phyloP scores from a whole-genome alignment of 2,329 filamentous ascomycete genomes.

The Epichloe uncinata region DNA sequence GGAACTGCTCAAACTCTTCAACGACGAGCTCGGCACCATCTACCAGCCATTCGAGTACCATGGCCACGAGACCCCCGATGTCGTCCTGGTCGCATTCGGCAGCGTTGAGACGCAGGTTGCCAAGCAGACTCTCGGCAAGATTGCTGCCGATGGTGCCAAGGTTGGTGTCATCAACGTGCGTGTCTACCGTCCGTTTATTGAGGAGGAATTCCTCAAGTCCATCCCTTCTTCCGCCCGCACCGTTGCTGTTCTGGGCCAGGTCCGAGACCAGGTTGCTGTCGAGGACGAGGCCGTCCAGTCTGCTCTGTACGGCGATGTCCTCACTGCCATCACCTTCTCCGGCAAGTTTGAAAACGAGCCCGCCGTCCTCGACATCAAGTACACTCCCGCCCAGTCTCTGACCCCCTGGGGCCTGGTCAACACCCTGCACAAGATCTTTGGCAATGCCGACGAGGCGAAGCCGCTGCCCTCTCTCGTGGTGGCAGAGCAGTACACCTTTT shows the following conservation, averaged over 20 bases:
- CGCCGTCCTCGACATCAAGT: constrained; percentile 74
- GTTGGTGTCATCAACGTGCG: constrained; percentile 85
- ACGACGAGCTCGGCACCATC: constrained; percentile 82
- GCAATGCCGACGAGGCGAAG: constrained; percentile 39
- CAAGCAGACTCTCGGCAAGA: constrained; percentile 61
- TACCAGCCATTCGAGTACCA: constrained; percentile 92
- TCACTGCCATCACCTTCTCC: constrained; percentile 73
- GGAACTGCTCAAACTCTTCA: constrained; percentile 61
- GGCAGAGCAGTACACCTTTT: constrained; percentile 82
- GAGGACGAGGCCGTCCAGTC: constrained; percentile 67
- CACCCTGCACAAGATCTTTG: constrained; percentile 35
- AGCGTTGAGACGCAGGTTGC: constrained; percentile 81
- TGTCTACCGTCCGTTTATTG: constrained; percentile 87
- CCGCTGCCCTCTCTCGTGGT: constrained; percentile 33
- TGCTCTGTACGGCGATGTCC: constrained; percentile 80
- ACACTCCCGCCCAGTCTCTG: constrained; percentile 52
- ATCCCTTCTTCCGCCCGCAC: constrained; percentile 64
- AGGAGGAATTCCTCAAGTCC: constrained; percentile 78
- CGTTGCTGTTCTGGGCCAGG: constrained; percentile 81
- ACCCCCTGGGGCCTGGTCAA: constrained; percentile 41
- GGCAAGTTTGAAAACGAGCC: constrained; percentile 50
- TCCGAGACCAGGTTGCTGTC: constrained; percentile 58
- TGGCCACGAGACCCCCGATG: constrained; percentile 66
- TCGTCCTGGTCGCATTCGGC: constrained; percentile 83
- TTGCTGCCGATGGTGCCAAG: constrained; percentile 60